Evolutionary conservation across 805 yeast genomes (phyloP), one percentile per base, ranked within the genome.

Genomic region (Pichia deserticola): DNA sequence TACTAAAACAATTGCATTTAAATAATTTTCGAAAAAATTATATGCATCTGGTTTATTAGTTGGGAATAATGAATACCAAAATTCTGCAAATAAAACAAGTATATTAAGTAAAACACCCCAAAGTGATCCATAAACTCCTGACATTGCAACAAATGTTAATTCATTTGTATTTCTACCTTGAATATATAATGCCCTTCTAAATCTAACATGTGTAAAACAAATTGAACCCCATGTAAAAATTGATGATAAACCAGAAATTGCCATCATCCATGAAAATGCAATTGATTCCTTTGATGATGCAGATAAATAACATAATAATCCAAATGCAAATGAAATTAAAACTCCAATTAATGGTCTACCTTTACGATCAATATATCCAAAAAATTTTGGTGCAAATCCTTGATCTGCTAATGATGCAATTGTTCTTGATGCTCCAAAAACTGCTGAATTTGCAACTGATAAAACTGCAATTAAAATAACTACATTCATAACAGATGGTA

Each of bases 51-150:
- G 78, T 7, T 51, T 71, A 12, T 80, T 79, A 42, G 80, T 61
- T 48, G 95, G 95, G 74, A 74, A 86, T 40, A 85, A 68, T 7
- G 93, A 90, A 51, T 83, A 74, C 88, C 92, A 88, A 73, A 88
- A 86, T 68, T 86, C 90, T 33, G 89, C 87, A 50, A 78, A 69
- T 52, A 89, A 71, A 54, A 87, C 81, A 49, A 84, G 64, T 34
- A 75, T 37, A 63, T 81, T 81, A 60, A 89, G 67, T 29, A 67
- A 51, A 15, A 78, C 60, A 48, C 93, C 95, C 62, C 76, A 77
- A 52, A 62, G 64, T 0, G 95, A 82, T 44, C 95, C 95, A 57
- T 63, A 68, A 33, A 82, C 66, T 57, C 96, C 96, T 38, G 76
- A 71, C 51, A 81, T 84, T 5, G 95, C 76, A 42, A 71, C 73